Base-by-base conservation (phyloP, 208 protist genomes). In the Acanthamoeba royreba region DNA sequence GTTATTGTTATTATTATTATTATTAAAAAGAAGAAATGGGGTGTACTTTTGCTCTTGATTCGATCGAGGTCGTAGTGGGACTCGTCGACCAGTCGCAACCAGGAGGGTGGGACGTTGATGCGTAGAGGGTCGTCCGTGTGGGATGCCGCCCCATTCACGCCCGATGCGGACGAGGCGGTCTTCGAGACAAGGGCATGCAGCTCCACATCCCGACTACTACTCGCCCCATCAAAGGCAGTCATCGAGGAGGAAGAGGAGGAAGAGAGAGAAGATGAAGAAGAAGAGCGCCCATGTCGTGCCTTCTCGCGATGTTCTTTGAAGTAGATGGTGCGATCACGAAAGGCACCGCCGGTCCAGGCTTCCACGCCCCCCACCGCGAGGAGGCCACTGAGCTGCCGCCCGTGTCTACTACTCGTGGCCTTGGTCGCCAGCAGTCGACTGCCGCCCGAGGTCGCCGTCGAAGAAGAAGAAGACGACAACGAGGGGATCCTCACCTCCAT, bases 301-400 rank as follows among this genome's bases (percentile, higher is more conserved):
- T 86, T 55, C n/a, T 86, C 77, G 45, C 77, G 42, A 13, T 86
- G 77, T 31, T 86, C 45, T 25, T 86, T 86, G 77, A 86, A 86
- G 46, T 40, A 86, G 8, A 40, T 19, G 7, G 13, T 55, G 25
- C 77, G 42, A 55, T 86, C 77, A 15, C 77, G 77, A 55, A 49
- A 86, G 7, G 46, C 77, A 4, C 77, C 77, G 8, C 42, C 77
- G 0, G 42, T 11, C 77, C 46, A 58, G 5, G 77, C 77, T 22
- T 86, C 46, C 15, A 25, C 77, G 22, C 45, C 77, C n/a, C n/a
- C n/a, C n/a, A n/a, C n/a, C n/a, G n/a, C n/a, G n/a, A n/a, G n/a
- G n/a, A n/a, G n/a, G n/a, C n/a, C n/a, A n/a, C n/a, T n/a, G n/a
- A n/a, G n/a, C n/a, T n/a, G n/a, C n/a, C n/a, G n/a, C n/a, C n/a